Conservation (phyloP, 352 stramenopile species). For the Globisporangium lucens region DNA sequence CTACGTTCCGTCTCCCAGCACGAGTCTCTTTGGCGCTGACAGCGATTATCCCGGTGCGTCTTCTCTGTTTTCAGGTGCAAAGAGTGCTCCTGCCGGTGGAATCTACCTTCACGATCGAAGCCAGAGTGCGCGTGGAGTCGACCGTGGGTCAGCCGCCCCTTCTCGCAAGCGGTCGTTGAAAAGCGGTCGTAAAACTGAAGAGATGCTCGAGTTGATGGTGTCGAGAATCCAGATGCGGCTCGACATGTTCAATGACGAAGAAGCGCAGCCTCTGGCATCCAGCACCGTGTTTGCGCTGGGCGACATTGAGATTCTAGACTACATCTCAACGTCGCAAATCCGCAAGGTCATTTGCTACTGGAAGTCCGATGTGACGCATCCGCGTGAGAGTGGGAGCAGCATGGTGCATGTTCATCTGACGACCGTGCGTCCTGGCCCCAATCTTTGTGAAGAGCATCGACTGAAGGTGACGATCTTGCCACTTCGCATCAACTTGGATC, state of each 20-base stretch:
- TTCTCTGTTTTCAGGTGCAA: slow-evolving; percentile 38
- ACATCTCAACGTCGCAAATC: slow-evolving; percentile 89
- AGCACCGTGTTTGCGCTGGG: slow-evolving; percentile 73
- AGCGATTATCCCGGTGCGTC: slow-evolving; percentile 19
- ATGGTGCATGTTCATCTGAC: slow-evolving; percentile 81
- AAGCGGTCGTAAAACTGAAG: slow-evolving; percentile 81
- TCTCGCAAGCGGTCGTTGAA: slow-evolving; percentile 64
- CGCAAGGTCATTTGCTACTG: slow-evolving; percentile 90
- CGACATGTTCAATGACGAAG: slow-evolving; percentile 81
- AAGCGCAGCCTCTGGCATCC: slow-evolving; percentile 66
- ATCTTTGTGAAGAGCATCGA: slow-evolving; percentile 80
- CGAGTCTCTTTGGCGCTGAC: slow-evolving; percentile 48
- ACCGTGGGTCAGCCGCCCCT: slow-evolving; percentile 6
- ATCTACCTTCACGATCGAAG: slow-evolving; percentile 33
- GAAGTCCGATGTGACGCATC: slow-evolving; percentile 82
- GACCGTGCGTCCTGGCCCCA: slow-evolving; percentile 71
- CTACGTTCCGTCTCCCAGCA: slow-evolving; percentile 67
- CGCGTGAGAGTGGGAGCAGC: slow-evolving; percentile 78
- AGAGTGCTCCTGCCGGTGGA: slow-evolving; percentile 30
- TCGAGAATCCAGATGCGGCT: slow-evolving; percentile 81
- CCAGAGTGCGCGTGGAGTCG: neutral
- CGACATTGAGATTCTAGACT: slow-evolving; percentile 84
- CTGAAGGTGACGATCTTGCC: slow-evolving; percentile 74
- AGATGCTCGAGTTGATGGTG: slow-evolving; percentile 85
- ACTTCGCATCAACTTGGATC: slow-evolving; percentile 82